Conservation (phyloP, 225 moss, liverwort and hornwort species). For the Pseudisothecium myosuroides region DNA sequence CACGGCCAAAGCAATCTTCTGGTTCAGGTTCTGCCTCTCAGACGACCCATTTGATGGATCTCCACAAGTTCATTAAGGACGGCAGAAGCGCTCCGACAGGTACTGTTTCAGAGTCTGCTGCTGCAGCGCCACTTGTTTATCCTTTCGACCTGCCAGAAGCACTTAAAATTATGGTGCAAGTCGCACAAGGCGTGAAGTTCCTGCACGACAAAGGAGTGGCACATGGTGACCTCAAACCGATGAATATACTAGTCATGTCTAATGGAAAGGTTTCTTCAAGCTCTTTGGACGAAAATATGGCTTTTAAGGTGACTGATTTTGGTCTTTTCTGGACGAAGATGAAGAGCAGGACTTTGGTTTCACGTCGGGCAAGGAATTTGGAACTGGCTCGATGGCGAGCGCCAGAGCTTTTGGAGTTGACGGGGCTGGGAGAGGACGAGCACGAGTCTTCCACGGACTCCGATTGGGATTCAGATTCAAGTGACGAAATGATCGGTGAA, state of each 20-base stretch:
- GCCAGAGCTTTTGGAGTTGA: background rate
- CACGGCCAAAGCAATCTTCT: background rate
- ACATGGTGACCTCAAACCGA: background rate
- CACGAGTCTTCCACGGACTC: background rate
- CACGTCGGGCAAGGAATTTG: background rate
- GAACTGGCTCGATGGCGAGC: slow-evolving; percentile 1
- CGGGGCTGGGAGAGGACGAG: background rate
- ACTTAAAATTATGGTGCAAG: background rate
- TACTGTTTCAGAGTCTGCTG: background rate
- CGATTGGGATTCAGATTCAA: slow-evolving; percentile 1
- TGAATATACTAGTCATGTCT: background rate
- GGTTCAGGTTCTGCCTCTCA: background rate
- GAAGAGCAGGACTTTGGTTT: background rate
- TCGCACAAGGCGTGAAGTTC: background rate
- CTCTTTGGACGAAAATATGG: background rate
- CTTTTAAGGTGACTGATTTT: slow-evolving; percentile 4
- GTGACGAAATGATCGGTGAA: background rate
- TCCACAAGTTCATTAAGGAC: background rate
- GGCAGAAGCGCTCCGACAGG: background rate
- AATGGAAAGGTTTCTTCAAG: background rate
- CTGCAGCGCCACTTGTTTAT: background rate
- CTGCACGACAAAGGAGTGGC: background rate
- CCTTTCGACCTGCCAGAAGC: background rate
- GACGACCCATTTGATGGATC: background rate
- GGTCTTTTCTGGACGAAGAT: background rate